Percentiles rank a stretch among this genome's conserved stretches.
These are phyloP conservation scores for Aspergillus hiratsukae DNA, from an alignment of 2,329 filamentous ascomycete species.

Conservation along the genomic window DNA sequence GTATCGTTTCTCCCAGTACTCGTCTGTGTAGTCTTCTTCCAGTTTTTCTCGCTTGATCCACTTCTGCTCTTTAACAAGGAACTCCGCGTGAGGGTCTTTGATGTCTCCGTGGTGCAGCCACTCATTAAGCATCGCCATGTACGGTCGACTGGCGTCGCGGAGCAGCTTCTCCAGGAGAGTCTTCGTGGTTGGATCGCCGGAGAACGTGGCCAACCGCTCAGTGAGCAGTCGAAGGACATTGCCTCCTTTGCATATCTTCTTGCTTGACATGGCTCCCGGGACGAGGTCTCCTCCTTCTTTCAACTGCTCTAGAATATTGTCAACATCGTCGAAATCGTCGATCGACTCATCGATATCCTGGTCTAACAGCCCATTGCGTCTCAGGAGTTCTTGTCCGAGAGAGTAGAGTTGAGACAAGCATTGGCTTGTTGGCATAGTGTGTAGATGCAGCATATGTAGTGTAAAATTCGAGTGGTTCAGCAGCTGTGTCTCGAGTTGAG, in stretches of 20 bases:
- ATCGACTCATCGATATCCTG: conserved; percentile 64
- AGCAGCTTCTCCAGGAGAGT: conserved; percentile 75
- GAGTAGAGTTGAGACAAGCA: conserved; percentile 89
- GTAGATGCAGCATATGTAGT: conserved; percentile 85
- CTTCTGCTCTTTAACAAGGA: conserved; percentile 91
- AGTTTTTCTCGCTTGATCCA: conserved; percentile 87
- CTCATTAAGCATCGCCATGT: conserved; percentile 98
- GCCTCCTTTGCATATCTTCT: conserved; percentile 95
- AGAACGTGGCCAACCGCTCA: conserved; percentile 79
- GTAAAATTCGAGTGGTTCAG: conserved; percentile 86
- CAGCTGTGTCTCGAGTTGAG: conserved; percentile 89
- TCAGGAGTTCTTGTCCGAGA: conserved; percentile 79
- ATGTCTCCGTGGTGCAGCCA: conserved; percentile 97
- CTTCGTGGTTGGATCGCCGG: conserved; percentile 84
- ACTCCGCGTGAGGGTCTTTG: conserved; percentile 88
- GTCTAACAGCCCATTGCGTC: conserved; percentile 81
- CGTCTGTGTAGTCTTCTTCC: conserved; percentile 95
- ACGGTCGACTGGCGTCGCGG: conserved; percentile 83
- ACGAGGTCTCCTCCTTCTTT: conserved; percentile 79
- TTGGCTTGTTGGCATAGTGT: conserved; percentile 83
- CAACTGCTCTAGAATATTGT: conserved; percentile 87
- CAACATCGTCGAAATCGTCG: conserved; percentile 77
- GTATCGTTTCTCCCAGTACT: conserved; percentile 98
- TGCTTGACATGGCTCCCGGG: conserved; percentile 72
- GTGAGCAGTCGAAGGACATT: conserved; percentile 87